Evolutionary conservation across 306 rosid species (phyloP).

Genomic region (Morella rubra): DNA sequence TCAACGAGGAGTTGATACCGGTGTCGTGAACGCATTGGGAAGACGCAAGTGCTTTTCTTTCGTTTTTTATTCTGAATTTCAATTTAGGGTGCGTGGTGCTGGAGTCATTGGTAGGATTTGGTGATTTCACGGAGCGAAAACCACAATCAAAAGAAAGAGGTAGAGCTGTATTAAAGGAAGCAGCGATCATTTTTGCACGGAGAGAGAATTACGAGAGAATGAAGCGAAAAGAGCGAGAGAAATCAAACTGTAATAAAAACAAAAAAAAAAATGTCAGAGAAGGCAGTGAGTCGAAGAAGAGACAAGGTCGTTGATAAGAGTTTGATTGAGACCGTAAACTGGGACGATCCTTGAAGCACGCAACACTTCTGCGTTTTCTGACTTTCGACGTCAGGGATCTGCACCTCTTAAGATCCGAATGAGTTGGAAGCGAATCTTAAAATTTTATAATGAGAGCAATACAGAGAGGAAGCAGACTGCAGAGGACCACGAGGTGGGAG

Average conservation of each 20-base stretch:
- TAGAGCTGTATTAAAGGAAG: neutral
- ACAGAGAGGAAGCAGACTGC: too few relatives aligned
- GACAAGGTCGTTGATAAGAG: neutral
- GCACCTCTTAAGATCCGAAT: neutral
- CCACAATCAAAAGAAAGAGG: slow-evolving; percentile 2
- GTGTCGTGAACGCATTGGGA: slow-evolving; percentile 8
- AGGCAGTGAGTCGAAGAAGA: neutral
- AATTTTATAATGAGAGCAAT: too few relatives aligned
- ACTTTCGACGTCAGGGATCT: neutral
- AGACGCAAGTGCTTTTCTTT: neutral
- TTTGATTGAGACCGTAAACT: neutral
- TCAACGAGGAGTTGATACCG: neutral
- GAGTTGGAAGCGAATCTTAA: too few relatives aligned
- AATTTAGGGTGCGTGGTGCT: neutral
- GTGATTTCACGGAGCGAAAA: neutral
- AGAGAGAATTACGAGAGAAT: slow-evolving; percentile 14
- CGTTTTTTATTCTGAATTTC: neutral
- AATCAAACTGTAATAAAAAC: neutral
- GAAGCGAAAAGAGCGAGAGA: neutral
- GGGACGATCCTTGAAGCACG: slow-evolving; percentile 6
- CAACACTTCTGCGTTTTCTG: neutral
- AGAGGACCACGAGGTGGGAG: neutral
- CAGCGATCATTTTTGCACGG: slow-evolving; percentile 34
- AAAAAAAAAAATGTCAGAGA: neutral
- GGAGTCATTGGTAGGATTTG: neutral